Conservation (phyloP, 2,329 filamentous ascomycete species). For the Colletotrichum sp. region DNA sequence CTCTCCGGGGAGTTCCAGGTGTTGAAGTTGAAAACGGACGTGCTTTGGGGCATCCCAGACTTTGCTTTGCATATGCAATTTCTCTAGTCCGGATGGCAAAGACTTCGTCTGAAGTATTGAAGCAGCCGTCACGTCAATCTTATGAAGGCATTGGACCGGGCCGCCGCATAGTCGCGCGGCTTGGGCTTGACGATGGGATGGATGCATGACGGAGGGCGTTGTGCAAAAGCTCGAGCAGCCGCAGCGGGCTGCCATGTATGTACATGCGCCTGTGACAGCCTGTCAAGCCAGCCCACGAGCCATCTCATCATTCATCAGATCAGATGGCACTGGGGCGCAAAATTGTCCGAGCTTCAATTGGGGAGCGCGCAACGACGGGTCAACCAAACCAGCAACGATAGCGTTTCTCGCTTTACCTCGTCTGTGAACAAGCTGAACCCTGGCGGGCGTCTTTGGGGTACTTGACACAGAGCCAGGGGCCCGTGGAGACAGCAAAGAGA, state of each 20-base stretch:
- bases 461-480: background rate
- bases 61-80: background rate
- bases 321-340: conserved; percentile 11
- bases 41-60: background rate
- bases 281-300: conserved; percentile 16
- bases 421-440: background rate
- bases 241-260: conserved; percentile 3
- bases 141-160: background rate
- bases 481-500: background rate
- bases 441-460: background rate
- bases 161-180: background rate
- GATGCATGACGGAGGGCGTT: background rate
- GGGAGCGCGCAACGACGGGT: background rate
- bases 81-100: background rate
- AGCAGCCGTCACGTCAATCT: background rate
- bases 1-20: background rate
- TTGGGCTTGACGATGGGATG: background rate
- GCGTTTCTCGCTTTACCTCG: background rate
- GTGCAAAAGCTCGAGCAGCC: background rate
- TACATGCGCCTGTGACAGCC: conserved; percentile 16
- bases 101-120: background rate
- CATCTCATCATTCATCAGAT: conserved; percentile 1
- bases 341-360: conserved; percentile 13
- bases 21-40: background rate
- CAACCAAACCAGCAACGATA: background rate